These are phyloP conservation scores for Cavenderia fasciculata DNA, from an alignment of 78 protist species.

Conservation along the genomic window DNA sequence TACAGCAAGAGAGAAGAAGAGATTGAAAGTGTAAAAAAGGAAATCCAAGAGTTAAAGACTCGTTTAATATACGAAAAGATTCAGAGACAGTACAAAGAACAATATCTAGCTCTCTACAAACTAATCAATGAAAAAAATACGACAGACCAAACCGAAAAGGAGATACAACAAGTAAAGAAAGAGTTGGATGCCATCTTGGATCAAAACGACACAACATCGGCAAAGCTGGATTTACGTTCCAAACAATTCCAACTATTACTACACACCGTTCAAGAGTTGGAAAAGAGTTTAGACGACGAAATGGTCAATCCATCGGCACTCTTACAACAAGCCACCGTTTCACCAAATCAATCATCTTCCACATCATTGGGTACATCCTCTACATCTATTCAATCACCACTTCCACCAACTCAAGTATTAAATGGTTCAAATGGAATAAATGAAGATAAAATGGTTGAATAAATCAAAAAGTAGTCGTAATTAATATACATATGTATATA, in stretches of 20 bases:
- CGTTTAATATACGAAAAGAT: conserved; percentile 48
- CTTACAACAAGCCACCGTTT: too few relatives aligned
- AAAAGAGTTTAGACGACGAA: conserved; percentile 52
- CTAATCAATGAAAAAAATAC: conserved; percentile 34
- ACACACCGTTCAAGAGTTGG: conserved; percentile 59
- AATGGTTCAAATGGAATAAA: too few relatives aligned
- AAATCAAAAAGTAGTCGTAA: too few relatives aligned
- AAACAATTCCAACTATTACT: conserved; percentile 64
- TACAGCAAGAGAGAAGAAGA: conserved; percentile 27
- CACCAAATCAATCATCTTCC: too few relatives aligned
- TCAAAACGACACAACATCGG: conserved; percentile 20
- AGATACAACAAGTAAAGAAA: conserved; percentile 50
- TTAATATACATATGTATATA: too few relatives aligned
- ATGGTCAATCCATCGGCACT: too few relatives aligned
- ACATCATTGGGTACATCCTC: too few relatives aligned
- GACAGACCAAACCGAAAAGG: neutral
- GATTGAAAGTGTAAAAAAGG: conserved; percentile 66
- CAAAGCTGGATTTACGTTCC: conserved; percentile 50
- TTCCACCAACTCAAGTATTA: too few relatives aligned
- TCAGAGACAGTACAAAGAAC: conserved; percentile 73
- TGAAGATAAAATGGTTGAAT: too few relatives aligned
- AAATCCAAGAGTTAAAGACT: conserved; percentile 29
- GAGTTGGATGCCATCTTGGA: conserved; percentile 32
- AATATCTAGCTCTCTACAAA: conserved; percentile 64
- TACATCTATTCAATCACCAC: too few relatives aligned